Evolutionary conservation across 768 basidiomycete genomes (phyloP).

Genomic region (Lactifluus volemus): DNA sequence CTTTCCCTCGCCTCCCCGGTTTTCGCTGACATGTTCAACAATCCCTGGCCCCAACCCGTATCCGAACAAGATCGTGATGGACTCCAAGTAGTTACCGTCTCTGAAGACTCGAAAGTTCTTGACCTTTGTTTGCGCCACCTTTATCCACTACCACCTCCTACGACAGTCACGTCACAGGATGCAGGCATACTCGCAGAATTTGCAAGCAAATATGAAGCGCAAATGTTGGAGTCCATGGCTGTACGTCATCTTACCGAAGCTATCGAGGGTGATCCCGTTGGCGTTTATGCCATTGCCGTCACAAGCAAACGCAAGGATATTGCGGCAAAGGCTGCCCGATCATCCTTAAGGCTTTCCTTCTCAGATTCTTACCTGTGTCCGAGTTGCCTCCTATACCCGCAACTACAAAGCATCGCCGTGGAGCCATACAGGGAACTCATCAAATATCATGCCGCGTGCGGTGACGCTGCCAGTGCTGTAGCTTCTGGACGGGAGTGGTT

Average conservation of each 20-base stretch:
- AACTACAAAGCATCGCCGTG: not conserved
- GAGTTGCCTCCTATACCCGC: not conserved
- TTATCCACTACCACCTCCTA: not conserved
- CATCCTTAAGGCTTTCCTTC: not conserved
- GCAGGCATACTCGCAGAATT: constrained; percentile 7
- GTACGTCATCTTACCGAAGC: not conserved
- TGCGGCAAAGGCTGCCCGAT: not conserved
- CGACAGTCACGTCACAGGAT: not conserved
- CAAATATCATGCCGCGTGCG: not conserved
- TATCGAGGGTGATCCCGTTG: constrained; percentile 7
- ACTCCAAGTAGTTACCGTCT: not conserved
- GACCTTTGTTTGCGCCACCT: constrained; percentile 7
- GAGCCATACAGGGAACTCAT: not conserved
- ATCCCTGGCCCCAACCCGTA: not conserved
- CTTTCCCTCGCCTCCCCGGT: constrained; percentile 8
- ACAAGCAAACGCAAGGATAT: not conserved
- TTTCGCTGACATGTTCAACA: constrained; percentile 12
- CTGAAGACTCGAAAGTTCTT: constrained; percentile 6
- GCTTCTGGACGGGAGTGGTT: not conserved
- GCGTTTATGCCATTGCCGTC: constrained; percentile 7
- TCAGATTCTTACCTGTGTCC: too few relatives aligned
- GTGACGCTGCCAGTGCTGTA: not conserved
- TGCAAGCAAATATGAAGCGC: constrained; percentile 12
- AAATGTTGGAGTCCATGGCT: not conserved
- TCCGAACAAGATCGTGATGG: not conserved